Evolutionary conservation across 306 rosid species (phyloP), one percentile per base, ranked within the genome.

Genomic region (Fagus crenata): DNA sequence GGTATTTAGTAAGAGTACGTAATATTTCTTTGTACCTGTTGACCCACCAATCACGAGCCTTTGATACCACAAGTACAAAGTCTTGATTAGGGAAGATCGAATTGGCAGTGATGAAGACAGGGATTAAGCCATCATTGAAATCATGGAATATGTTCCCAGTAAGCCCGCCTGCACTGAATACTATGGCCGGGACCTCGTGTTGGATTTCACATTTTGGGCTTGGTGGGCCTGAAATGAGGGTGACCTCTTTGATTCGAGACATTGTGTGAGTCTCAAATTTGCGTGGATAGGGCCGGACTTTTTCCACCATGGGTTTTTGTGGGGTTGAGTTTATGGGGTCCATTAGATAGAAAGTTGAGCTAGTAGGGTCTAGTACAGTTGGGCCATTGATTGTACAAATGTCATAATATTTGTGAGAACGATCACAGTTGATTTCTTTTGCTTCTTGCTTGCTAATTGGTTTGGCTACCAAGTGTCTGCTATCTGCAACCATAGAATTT

Each of bases 121-220:
- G 87, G 63, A 89, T 71, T 72, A 91, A 84, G 28, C 78, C 85
- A 11, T 87, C 93, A 0, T 83, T 81, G 46, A 89, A 80, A 3
- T 84, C 91, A 6, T 89, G 91, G 64, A 75, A 90, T 60, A 84
- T 84, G 77, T 90, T 89, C 69, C 87, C 89, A 0, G 75, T 84
- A 80, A 78, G 89, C 13, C 96, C 96, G 0, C 81, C 82, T 0
- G 79, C 89, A 56, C 84, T 81, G 78, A 89, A 84, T 32, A 85
- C 82, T 0, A 85, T 54, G 28, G 90, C 93, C 2, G 88, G 85
- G 36, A 17, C 84, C 42, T 51, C 37, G 74, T 84, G 96, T 3
- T 39, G 80, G 64, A 84, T 67, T 3, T 28, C 71, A 8, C 89
- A 89, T 0, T 7, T 1, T 51, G 68, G 18, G 43, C 60, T 78